Conservation (phyloP, 208 protist genomes). For the Herpetomonas samuelpessoai region DNA sequence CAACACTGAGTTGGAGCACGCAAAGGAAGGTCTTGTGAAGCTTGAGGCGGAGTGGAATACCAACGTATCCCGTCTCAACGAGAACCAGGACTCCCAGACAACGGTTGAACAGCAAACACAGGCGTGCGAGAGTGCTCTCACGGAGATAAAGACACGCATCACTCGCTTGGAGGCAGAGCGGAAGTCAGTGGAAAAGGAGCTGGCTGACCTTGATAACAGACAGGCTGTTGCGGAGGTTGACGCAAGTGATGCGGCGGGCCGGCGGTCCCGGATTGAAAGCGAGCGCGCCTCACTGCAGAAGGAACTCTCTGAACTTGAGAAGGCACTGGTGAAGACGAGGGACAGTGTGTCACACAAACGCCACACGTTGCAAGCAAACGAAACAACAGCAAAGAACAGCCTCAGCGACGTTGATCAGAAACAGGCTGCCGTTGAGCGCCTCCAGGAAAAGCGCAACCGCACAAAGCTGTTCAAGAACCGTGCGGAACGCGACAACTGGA, state of each 20-base stretch:
- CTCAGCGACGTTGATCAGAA: constrained; percentile 32
- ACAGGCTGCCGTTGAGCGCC: constrained; percentile 55
- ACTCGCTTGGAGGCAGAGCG: constrained; percentile 52
- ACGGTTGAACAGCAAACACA: constrained; percentile 45
- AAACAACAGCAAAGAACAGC: constrained; percentile 31
- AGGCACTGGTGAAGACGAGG: constrained; percentile 25
- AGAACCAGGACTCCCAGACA: constrained; percentile 35
- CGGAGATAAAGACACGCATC: constrained; percentile 37
- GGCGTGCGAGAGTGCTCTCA: constrained; percentile 28
- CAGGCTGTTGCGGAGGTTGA: constrained; percentile 71
- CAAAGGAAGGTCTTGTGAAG: constrained; percentile 44
- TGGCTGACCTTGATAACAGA: constrained; percentile 38
- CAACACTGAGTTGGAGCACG: constrained; percentile 53
- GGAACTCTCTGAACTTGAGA: constrained; percentile 50
- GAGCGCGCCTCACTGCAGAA: constrained; percentile 51
- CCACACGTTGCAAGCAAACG: constrained; percentile 21
- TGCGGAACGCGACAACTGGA: constrained; percentile 86
- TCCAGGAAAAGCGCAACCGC: constrained; percentile 89
- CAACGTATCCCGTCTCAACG: constrained; percentile 34
- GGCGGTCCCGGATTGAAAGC: constrained; percentile 30
- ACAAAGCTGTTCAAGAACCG: constrained; percentile 90
- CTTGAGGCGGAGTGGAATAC: constrained; percentile 57
- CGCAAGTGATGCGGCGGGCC: constrained; percentile 42
- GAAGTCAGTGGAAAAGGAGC: constrained; percentile 55
- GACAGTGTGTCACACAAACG: constrained; percentile 37